phyloP scores from a whole-genome alignment of 2,329 filamentous ascomycete genomes.

The Sporothrix phasma region DNA sequence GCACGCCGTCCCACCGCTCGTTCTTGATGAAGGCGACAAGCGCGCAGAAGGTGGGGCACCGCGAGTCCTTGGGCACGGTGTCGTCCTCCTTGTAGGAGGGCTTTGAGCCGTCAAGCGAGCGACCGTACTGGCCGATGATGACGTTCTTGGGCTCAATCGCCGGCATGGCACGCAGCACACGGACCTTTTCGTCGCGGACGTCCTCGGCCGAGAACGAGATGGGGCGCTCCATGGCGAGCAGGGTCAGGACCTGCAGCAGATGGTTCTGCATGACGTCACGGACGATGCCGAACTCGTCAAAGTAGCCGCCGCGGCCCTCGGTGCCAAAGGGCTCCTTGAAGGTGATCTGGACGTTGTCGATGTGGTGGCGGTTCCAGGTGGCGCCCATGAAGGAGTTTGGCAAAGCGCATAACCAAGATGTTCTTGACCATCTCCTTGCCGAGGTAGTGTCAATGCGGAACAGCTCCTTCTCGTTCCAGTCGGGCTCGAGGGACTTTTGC shows the following conservation, averaged over 20 bases:
- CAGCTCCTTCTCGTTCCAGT: conserved; percentile 98
- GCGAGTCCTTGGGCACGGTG: conserved; percentile 91
- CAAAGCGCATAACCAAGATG: conserved; percentile 93
- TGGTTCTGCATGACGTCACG: conserved; percentile 99
- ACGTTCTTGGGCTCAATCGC: conserved; percentile 98
- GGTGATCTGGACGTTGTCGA: conserved; percentile 97
- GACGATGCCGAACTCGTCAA: conserved; percentile 98
- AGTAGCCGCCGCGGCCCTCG: conserved; percentile 94
- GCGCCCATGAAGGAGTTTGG: conserved; percentile 97
- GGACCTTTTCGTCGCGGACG: conserved; percentile 96
- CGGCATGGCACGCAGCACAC: conserved; percentile 86
- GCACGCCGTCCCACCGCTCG: conserved; percentile 97
- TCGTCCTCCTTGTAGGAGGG: conserved; percentile 98
- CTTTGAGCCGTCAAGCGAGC: conserved; percentile 91
- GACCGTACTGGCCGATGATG: conserved; percentile 97
- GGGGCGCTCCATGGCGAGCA: conserved; percentile 95
- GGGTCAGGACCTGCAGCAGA: conserved; percentile 87
- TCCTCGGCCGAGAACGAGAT: conserved; percentile 98
- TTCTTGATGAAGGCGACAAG: conserved; percentile 99
- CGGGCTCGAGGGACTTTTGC: conserved; percentile 86
- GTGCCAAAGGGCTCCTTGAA: conserved; percentile 99
- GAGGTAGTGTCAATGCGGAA: conserved; percentile 98
- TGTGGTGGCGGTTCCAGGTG: conserved; percentile 98
- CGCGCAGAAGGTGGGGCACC: conserved; percentile 96
- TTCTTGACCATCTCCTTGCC: conserved; percentile 99